Evolutionary conservation across 1,284 basidiomycete genomes (phyloP).

Genomic region (Porogramme epimiltina): DNA sequence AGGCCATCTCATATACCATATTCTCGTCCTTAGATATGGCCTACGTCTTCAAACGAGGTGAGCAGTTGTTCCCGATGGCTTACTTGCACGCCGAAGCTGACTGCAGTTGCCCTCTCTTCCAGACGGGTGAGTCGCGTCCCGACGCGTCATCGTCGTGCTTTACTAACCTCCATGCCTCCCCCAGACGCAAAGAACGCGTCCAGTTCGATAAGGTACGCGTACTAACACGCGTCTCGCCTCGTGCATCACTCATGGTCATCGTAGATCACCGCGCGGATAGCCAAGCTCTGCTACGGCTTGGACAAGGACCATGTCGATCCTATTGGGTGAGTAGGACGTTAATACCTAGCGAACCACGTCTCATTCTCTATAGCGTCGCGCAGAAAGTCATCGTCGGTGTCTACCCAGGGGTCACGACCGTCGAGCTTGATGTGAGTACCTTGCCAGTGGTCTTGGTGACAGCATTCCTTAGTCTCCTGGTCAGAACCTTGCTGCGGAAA

Average conservation of each 20-base stretch:
- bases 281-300: constrained; percentile 97
- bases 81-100: constrained; percentile 8
- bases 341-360: no score
- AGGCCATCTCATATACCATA: constrained; percentile 7
- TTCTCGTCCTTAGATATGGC: constrained; percentile 44
- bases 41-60: constrained; percentile 77
- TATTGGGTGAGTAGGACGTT: constrained; percentile 67
- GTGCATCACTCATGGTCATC: constrained; percentile 10
- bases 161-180: constrained; percentile 6
- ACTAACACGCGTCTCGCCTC: constrained; percentile 12
- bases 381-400: constrained; percentile 97
- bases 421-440: constrained; percentile 87
- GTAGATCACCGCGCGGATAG: constrained; percentile 88
- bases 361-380: constrained; percentile 58
- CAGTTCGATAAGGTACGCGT: constrained; percentile 81
- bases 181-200: constrained; percentile 81
- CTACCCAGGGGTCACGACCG: constrained; percentile 95
- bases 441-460: neutral
- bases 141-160: constrained; percentile 9
- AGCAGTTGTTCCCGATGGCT: constrained; percentile 29
- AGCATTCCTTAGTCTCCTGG: neutral
- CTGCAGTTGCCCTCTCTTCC: constrained; percentile 8
- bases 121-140: constrained; percentile 63
- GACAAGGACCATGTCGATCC: constrained; percentile 94
- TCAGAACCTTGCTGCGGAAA: constrained; percentile 95